phyloP scores from a whole-genome alignment of 805 yeast genomes.

The Metschnikowia borealis region DNA sequence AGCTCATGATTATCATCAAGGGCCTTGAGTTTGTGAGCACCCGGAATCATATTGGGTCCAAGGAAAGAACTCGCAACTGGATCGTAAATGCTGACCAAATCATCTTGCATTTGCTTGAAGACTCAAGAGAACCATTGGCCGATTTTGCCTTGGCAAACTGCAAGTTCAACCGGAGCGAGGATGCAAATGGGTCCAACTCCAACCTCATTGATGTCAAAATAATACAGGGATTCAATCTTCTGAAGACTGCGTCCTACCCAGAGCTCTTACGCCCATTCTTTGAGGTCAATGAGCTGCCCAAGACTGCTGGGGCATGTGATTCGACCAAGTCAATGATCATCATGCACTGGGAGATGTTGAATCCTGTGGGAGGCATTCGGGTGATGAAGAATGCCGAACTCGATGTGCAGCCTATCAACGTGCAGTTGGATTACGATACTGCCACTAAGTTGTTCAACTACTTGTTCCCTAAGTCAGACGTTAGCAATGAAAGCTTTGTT shows the following conservation, averaged over 20 bases:
- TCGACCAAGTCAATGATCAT: slow-evolving; percentile 23
- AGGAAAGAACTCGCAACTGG: slow-evolving; percentile 14
- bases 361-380: slow-evolving; percentile 89
- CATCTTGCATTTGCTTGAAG: slow-evolving; percentile 64
- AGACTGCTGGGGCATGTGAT: slow-evolving; percentile 1
- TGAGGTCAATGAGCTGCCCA: slow-evolving; percentile 17
- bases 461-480: slow-evolving; percentile 57
- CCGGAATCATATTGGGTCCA: slow-evolving; percentile 7
- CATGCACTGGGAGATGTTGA: slow-evolving; percentile 69
- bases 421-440: slow-evolving; percentile 70
- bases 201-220: slow-evolving; percentile 57
- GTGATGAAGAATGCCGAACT: slow-evolving; percentile 64
- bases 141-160: slow-evolving; percentile 65
- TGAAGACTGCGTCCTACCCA: slow-evolving; percentile 56
- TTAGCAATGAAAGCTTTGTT: neutral
- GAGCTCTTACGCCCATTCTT: slow-evolving; percentile 59
- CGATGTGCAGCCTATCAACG: slow-evolving; percentile 57
- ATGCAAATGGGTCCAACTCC: slow-evolving; percentile 61
- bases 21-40: slow-evolving; percentile 12
- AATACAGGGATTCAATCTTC: slow-evolving; percentile 68
- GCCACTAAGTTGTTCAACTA: slow-evolving; percentile 61
- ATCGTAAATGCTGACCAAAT: slow-evolving; percentile 53
- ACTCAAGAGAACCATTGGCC: slow-evolving; percentile 57
- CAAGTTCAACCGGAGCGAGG: slow-evolving; percentile 56
- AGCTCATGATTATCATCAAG: slow-evolving; percentile 31